A percentile compares a stretch with the other conserved stretches of the same genome.
phyloP scores from a whole-genome alignment of 768 basidiomycete species.

The Hortiboletus campestris region DNA sequence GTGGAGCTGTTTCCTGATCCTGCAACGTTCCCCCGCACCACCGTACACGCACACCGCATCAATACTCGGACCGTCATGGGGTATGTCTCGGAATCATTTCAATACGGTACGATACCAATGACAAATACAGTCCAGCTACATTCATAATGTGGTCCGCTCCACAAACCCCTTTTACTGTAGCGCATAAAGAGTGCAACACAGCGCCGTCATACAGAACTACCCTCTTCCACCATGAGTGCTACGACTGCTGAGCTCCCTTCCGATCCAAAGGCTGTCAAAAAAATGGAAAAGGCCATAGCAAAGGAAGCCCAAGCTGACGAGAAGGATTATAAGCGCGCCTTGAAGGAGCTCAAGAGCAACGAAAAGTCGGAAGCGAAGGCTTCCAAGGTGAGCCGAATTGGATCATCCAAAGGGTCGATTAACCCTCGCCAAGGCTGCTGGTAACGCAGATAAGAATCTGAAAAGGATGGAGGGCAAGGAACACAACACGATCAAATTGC shows the following conservation, averaged over 20 bases:
- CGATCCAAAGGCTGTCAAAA: conserved; percentile 33
- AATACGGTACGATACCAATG: not conserved
- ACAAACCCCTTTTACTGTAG: conserved; percentile 6
- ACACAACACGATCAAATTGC: conserved; percentile 45
- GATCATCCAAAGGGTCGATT: not conserved
- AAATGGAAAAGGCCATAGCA: conserved; percentile 43
- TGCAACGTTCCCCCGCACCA: not conserved
- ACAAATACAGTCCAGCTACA: conserved; percentile 3
- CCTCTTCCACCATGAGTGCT: conserved; percentile 21
- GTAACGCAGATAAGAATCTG: conserved; percentile 46
- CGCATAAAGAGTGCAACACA: not conserved
- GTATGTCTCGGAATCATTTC: not conserved
- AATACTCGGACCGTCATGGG: not conserved
- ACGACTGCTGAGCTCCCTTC: conserved; percentile 23
- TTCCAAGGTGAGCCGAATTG: conserved; percentile 41
- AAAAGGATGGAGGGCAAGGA: conserved; percentile 52
- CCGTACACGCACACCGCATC: not conserved
- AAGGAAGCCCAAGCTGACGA: conserved; percentile 55
- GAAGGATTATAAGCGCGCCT: conserved; percentile 45
- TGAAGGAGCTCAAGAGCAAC: conserved; percentile 51
- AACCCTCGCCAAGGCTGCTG: conserved; percentile 33
- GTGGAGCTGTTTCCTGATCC: conserved; percentile 15
- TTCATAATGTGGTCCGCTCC: not conserved
- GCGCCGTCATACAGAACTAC: not conserved
- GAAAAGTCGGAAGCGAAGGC: conserved; percentile 56